phyloP scores from a whole-genome alignment of 73 alveolate genomes.

The Paramecium biaurelia region DNA sequence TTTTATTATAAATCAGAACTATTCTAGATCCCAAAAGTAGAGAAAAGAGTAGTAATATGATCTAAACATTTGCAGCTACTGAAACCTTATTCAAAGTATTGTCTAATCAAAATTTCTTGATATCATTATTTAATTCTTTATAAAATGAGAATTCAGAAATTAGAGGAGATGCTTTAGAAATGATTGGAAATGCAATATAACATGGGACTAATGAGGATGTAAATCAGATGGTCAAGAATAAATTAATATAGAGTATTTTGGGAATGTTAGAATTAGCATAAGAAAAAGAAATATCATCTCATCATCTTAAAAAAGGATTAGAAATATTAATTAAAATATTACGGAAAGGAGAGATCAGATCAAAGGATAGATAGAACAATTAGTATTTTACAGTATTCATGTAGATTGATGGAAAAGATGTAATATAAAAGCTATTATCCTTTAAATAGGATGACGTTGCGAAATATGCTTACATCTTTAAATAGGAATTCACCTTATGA shows the following conservation, averaged over 20 bases:
- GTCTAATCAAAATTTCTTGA: neutral
- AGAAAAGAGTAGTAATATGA: neutral
- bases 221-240: neutral
- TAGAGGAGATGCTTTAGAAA: constrained; percentile 17
- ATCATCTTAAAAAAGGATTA: neutral
- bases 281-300: neutral
- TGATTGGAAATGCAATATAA: neutral
- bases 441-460: constrained; percentile 8
- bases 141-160: neutral
- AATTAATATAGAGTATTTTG: neutral
- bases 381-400: neutral
- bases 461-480: neutral
- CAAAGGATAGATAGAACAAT: neutral
- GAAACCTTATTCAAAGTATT: neutral
- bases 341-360: neutral
- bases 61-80: neutral
- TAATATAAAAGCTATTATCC: neutral
- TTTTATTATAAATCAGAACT: neutral
- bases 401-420: neutral
- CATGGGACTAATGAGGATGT: constrained; percentile 15
- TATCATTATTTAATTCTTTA: neutral
- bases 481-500: constrained; percentile 19
- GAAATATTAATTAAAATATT: neutral
- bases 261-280: neutral
- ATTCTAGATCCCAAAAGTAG: neutral